Percentiles rank a stretch among this genome's conserved stretches.
Conservation (phyloP, 176 grass and related monocot genomes). For the Zizania latifolia region DNA sequence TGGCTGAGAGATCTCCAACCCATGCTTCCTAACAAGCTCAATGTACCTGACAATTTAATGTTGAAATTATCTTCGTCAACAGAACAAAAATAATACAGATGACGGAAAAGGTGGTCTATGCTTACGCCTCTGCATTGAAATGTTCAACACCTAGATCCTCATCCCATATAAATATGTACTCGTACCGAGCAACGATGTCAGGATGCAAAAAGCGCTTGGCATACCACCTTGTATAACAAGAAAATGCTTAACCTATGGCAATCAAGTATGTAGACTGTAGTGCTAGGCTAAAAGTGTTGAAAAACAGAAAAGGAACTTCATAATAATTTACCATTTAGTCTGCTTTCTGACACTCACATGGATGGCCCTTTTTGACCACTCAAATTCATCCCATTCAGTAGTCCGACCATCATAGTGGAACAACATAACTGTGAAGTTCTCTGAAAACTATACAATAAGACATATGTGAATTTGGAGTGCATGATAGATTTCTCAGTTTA, state of each 20-base stretch:
- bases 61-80: not conserved
- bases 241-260: not conserved
- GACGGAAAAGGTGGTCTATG: not conserved
- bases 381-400: not conserved
- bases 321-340: conserved; percentile 13
- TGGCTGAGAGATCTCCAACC: conserved; percentile 93
- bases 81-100: not conserved
- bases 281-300: not conserved
- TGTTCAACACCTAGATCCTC: not conserved
- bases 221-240: conserved; percentile 1
- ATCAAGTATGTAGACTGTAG: not conserved
- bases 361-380: not conserved
- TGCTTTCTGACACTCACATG: not conserved
- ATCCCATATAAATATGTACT: conserved; percentile 1
- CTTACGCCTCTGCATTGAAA: not conserved
- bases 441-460: not conserved
- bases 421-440: not conserved
- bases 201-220: not conserved
- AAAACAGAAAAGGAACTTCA: not conserved
- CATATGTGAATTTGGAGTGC: not conserved
- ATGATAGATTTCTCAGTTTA: not conserved
- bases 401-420: not conserved
- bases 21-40: conserved; percentile 94
- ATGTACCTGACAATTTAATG: conserved; percentile 59
- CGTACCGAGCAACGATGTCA: not conserved